These are phyloP conservation scores for Tylopilus intermedius DNA, from an alignment of 768 basidiomycete species.

Conservation along the genomic window DNA sequence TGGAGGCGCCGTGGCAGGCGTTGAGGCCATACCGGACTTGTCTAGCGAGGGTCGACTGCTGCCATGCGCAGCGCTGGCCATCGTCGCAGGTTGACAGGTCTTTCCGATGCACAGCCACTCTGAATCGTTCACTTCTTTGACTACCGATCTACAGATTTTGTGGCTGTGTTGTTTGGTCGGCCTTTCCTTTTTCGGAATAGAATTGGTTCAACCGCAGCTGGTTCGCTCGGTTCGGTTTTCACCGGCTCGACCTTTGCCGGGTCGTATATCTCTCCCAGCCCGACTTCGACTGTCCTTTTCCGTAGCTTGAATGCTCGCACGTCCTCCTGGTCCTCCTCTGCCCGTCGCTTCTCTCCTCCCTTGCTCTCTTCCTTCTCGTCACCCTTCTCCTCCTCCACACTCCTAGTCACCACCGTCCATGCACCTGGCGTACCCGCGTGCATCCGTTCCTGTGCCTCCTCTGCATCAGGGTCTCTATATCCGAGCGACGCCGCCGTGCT, in stretches of 20 bases:
- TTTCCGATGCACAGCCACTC: neutral
- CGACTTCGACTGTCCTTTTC: constrained; percentile 54
- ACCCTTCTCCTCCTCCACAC: neutral
- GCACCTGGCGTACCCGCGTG: constrained; percentile 70
- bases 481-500: constrained; percentile 84
- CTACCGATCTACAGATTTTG: neutral
- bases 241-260: constrained; percentile 40
- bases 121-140: too few species aligned
- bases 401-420: constrained; percentile 60
- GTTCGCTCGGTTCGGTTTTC: constrained; percentile 13
- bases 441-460: constrained; percentile 56
- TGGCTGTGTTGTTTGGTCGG: neutral
- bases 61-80: neutral
- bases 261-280: constrained; percentile 79
- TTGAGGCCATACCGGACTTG: neutral
- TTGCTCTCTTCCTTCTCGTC: neutral
- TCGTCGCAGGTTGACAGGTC: neutral
- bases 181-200: constrained; percentile 22
- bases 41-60: neutral
- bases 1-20: neutral
- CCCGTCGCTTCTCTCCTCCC: constrained; percentile 27
- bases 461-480: constrained; percentile 70
- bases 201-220: constrained; percentile 2
- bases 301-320: constrained; percentile 60
- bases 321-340: constrained; percentile 47